A percentile compares a stretch with the other conserved stretches of the same genome.
Evolutionary conservation across 305 asterid species (phyloP).

Genomic region (Fraxinus nigra): DNA sequence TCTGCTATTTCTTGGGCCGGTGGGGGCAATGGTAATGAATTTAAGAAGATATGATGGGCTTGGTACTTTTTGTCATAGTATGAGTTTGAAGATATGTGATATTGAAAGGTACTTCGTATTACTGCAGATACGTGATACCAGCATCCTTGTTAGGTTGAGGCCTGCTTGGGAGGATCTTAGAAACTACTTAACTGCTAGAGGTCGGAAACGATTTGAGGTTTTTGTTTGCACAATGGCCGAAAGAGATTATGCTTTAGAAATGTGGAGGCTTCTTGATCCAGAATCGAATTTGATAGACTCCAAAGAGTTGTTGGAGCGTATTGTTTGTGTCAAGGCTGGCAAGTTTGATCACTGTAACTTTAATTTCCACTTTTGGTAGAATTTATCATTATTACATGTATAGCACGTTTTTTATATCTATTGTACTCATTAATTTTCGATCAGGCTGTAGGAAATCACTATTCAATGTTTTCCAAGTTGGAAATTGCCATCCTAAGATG

Average conservation of each 20-base stretch:
- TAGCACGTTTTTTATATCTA: background rate
- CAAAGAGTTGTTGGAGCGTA: conserved; percentile 73
- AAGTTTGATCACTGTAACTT: conserved; percentile 27
- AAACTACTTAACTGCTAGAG: conserved; percentile 90
- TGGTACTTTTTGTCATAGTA: background rate
- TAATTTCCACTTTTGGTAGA: conserved; percentile 7
- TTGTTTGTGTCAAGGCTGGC: conserved; percentile 95
- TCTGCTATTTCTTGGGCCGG: background rate
- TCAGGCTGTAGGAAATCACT: conserved; percentile 79
- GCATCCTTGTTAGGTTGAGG: conserved; percentile 95
- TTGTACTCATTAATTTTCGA: conserved; percentile 5
- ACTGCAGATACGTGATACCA: conserved; percentile 88
- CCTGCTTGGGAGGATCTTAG: conserved; percentile 99
- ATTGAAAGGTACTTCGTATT: conserved; percentile 18
- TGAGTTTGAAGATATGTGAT: background rate
- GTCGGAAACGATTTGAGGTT: conserved; percentile 95
- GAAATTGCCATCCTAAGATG: conserved; percentile 95
- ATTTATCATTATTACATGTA: conserved; percentile 11
- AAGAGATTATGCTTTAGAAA: conserved; percentile 94
- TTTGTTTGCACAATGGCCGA: conserved; percentile 99
- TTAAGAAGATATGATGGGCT: conserved; percentile 1
- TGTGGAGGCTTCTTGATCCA: conserved; percentile 99
- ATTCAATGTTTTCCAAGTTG: conserved; percentile 82
- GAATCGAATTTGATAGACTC: conserved; percentile 76
- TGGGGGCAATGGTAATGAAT: background rate